Base-by-base conservation (phyloP, 306 rosid species). In the Coriaria nepalensis region DNA sequence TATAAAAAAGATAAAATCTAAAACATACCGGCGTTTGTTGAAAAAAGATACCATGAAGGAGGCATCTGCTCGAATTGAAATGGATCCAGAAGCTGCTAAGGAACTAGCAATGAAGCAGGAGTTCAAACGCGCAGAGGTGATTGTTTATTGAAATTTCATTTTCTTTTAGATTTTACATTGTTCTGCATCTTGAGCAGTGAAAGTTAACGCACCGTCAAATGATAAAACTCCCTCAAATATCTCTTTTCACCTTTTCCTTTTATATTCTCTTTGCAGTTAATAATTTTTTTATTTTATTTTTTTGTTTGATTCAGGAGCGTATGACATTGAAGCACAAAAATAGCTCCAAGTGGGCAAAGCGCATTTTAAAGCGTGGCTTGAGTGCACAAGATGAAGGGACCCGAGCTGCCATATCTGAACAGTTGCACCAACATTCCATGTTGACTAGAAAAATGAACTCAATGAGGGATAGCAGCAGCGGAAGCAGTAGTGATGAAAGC, bases 321-420 rank as follows among this genome's bases (percentile, higher is more conserved):
- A 75, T 82, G 94, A 81, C 92, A 9, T 65, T 79, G 64, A 81
- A 60, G 55, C 98, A 90, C 67, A 90, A 81, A 67, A 78, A 69
- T 53, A 60, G 66, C 51, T 78, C 84, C 46, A 61, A 45, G 50
- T 90, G 95, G 98, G 69, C 80, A 44, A 64, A 62, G 72, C 98
- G 81, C 59, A 66, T 68, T 11, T 53, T 74, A 58, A 57, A 57
- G 42, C 95, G 98, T 51, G 87, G 98, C 68, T 60, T 82, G 53
- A 53, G 65, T 50, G 65, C 40, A 12, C 98, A 90, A 75, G 94
- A 90, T 67, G 98, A 90, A 42, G 94, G 94, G 45, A 90, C 98
- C 56, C 84, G 95, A 37, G 76, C 74, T 65, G 98, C 95, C 10
- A 67, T 90, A 54, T 64, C 76, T 9, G 95, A 90, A 56, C 87